Evolutionary conservation across 371 early-diverging fungal genomes (phyloP), one percentile per base, ranked within the genome.

Genomic region (Gilbertella persicaria): DNA sequence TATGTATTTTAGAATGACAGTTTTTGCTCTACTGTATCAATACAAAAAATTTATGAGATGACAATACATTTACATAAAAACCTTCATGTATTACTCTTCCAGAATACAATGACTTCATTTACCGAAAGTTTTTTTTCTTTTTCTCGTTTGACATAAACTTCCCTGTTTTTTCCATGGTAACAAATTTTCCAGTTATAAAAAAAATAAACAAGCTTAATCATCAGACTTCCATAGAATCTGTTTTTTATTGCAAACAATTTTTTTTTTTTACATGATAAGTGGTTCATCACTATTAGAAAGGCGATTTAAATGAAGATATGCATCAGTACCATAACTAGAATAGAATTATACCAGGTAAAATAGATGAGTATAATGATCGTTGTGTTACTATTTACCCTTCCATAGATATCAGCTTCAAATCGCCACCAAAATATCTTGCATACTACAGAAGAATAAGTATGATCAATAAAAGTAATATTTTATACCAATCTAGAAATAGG

Each of bases 341-440:
- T 25, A 35, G 16, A 42, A 42, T 29, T 62, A 35, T 24, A 41
- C 9, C 5, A 40, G 14, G 47, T 47, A 14, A 21, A 14, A 30
- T 29, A 26, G 36, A 43, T 36, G 5, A 7, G 14, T 13, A 52
- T 19, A 35, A 16, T 17, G n/a, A 43, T n/a, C 3, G 37, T 20
- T 24, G 37, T 49, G 40, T 2, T 20, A 17, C 9, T n/a, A 43
- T 24, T 68, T 89, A 92, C 76, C 96, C 96, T 73, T 97, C 98
- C 97, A 97, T 96, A 29, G 91, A 91, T 55, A 95, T 93, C 51
- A 97, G 71, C 64, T 90, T 85, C 46, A 98, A 70, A 64, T 96
- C 96, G 42, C 98, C 98, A 50, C 98, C 98, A 82, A 95, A 96
- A 64, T 96, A 96, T 38, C 94, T 85, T 13, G 95, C 92, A 77